Evolutionary conservation across 768 basidiomycete species (phyloP), one percentile per base, ranked within the genome.

Genomic region (Myochromella boudieri): DNA sequence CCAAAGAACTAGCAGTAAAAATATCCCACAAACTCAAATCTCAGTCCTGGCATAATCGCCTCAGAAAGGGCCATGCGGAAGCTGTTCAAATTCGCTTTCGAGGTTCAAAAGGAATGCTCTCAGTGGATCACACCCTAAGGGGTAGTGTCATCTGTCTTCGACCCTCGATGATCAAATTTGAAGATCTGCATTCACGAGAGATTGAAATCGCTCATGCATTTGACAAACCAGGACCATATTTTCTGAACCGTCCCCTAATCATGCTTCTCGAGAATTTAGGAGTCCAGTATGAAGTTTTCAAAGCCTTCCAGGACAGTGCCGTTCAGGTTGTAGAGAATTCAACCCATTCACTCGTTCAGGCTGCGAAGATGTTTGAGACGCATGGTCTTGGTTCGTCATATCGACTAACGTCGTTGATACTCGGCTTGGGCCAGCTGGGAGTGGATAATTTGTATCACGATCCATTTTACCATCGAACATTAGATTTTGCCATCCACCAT

Each of bases 141-240:
- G 85, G 80, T 6, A 66, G 70, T n/a, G 65, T 66, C 3, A 69
- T 87, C 24, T 67, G 70, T 33, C 61, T 85, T 1, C 66, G 84
- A 6, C 72, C 68, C 1, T 84, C 81, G 0, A 87, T 87, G 84
- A 74, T 77, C 54, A 89, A 91, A 60, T 89, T 89, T 52, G 67
- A 76, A 22, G 72, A 74, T 1, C 70, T 70, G 0, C 55, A 70
- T 17, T 73, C 72, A 1, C 64, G 56, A 3, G 68, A 69, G 4
- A 72, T 87, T 10, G 84, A 88, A 60, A 80, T 89, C 36, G 85
- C 86, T 0, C 67, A 72, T 22, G 75, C 79, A 3, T 89, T 88
- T 60, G 74, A 82, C 53, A 68, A 70, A 33, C 84, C 84, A 1
- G 76, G 77, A 6, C 59, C 63, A 5, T 85, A 81, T 50, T 85